A percentile compares a stretch with the other conserved stretches of the same genome.
These are phyloP conservation scores for Stephania japonica DNA, from an alignment of 164 flowering plant species.

Conservation along the genomic window DNA sequence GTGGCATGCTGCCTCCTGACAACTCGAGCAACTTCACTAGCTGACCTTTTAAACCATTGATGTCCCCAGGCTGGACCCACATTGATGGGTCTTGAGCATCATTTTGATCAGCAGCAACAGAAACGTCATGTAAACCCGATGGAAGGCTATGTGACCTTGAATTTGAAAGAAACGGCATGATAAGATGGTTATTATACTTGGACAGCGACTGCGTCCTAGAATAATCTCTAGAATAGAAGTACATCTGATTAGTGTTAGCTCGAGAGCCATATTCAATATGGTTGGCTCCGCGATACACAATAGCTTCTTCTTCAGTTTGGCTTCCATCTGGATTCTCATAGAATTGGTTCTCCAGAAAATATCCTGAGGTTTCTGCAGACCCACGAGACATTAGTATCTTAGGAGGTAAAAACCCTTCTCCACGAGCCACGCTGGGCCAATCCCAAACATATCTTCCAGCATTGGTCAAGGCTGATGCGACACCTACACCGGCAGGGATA, in stretches of 20 bases:
- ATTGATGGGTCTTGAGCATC: conserved; percentile 22
- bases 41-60: conserved; percentile 70
- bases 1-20: conserved; percentile 68
- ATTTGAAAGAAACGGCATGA: conserved; percentile 33
- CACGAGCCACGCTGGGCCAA: conserved; percentile 92
- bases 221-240: conserved; percentile 37
- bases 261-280: conserved; percentile 26
- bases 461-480: conserved; percentile 81
- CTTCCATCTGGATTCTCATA: conserved; percentile 32
- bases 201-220: conserved; percentile 44
- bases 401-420: conserved; percentile 78
- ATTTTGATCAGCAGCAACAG: conserved; percentile 28
- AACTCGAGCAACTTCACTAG: conserved; percentile 71
- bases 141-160: conserved; percentile 55
- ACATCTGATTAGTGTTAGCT: conserved; percentile 20
- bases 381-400: conserved; percentile 36
- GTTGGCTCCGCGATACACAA: conserved; percentile 55
- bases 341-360: conserved; percentile 38
- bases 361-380: conserved; percentile 34
- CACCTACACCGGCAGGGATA: conserved; percentile 73
- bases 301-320: conserved; percentile 75
- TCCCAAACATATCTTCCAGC: conserved; percentile 96
- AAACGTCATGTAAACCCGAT: conserved; percentile 42
- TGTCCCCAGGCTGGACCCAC: conserved; percentile 89
- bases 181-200: conserved; percentile 36